Base-by-base conservation (phyloP, 345 rosid species). In the Aegle marmelos region DNA sequence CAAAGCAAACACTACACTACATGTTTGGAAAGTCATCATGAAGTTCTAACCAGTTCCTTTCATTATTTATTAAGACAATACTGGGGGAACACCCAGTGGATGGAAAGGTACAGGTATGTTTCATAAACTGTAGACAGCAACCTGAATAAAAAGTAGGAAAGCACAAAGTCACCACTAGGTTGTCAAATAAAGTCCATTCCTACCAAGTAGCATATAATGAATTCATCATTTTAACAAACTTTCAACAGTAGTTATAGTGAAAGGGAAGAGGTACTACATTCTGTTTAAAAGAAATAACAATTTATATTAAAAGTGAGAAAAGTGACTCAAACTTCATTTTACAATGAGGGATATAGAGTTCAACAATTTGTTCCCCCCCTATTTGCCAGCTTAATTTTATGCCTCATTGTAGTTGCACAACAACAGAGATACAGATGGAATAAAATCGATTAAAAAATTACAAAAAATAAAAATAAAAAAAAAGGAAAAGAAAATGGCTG, bases 381-480 rank as follows among this genome's bases (percentile, higher is more conserved):
- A 68, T 85, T 79, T 77, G 84, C 85, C 78, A 73, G 77, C 75
- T 79, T 73, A 79, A 77, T 82, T 75, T 36, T 81, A 84, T 82
- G 80, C 58, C 84, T 87, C 82, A 73, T 72, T 79, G 59, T 56
- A 71, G 75, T 72, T 80, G 58, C 78, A 34, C 79, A 73, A 78
- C 70, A 79, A 61, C 81, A 73, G 56, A 75, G 60, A 75, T 63
- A 81, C 77, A 80, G 41, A 76, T 69, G 68, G 33, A 77, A 73
- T 70, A 71, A 78, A 81, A 71, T 59, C 54, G 73, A 66, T 63
- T 28, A 54, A 58, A 69, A 59, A 45, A 27, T 24, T 50, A 68
- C 33, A 37, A 45, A 8, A 65, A 34, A 37, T 37, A 37, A 37
- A 37, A 1, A 37, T 37, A 37, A n/a, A 28, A 36, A 36, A 13